Base-by-base conservation (phyloP, 1,284 basidiomycete genomes). In the Apiotrichum akiyoshidainum region DNA sequence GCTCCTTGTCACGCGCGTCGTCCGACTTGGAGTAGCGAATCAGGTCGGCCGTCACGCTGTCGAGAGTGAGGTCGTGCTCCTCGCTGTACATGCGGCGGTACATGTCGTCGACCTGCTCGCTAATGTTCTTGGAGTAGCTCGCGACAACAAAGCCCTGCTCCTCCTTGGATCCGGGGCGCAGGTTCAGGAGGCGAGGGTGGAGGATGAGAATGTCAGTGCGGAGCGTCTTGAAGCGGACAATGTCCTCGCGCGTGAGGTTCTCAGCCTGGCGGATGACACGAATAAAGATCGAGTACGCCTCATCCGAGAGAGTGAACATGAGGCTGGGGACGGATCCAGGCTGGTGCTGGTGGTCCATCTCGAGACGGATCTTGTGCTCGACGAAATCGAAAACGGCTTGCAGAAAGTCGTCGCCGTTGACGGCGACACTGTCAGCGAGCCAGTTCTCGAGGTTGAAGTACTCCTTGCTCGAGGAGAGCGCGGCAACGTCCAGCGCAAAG, bases 21-120 rank as follows among this genome's bases (percentile, higher is more conserved):
- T 84, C 83, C 26, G 94, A 96, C 55, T 85, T 85, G 72, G 94
- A 91, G 80, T 87, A 86, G 52, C 86, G 86, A 77, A 91, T 87
- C 42, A 99, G 85, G 75, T 95, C 86, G 21, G 84, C 79, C 62
- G 98, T 89, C 64, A 99, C 91, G 64, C 95, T 90, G 75, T 98
- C 95, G 70, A 99, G 92, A 63, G 90, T 86, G 59, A 93, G 89
- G 67, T 90, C 85, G 73, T 72, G 70, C 59, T 79, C 78, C 58
- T 92, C 89, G 74, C 92, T 90, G 78, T 99, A 99, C 94, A 99
- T 98, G 77, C 92, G 87, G 75, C 93, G 92, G 82, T 96, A 99
- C 78, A 96, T 93, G 47, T 86, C 84, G 69, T 99, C 95, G 58
- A 95, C 92, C 78, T 98, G 93, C 16, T 85, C 82, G 74, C 96